These are phyloP conservation scores for Stemphylium vesicarium DNA, from an alignment of 2,329 filamentous ascomycete genomes.

Conservation along the genomic window DNA sequence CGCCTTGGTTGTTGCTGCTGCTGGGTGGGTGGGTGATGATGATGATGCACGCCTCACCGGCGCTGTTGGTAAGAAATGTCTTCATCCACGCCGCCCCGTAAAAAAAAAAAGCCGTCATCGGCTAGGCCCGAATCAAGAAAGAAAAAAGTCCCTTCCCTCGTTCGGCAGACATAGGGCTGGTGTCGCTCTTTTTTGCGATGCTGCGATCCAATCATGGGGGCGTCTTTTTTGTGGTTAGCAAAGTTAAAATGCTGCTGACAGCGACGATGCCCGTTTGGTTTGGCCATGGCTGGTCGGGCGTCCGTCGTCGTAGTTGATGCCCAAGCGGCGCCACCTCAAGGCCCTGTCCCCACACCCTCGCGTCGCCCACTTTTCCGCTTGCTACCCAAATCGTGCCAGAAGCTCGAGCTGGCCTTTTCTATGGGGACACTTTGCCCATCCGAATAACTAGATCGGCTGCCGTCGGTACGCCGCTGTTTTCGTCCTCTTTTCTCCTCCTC, in stretches of 20 bases:
- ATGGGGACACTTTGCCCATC: conserved; percentile 34
- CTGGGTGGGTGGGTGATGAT: too few species aligned
- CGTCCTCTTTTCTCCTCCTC: conserved; percentile 21
- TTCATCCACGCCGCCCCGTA: neutral
- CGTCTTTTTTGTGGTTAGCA: too few species aligned
- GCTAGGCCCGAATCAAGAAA: conserved; percentile 5
- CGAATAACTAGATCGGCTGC: conserved; percentile 38
- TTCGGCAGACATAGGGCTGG: neutral
- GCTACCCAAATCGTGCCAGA: conserved; percentile 34
- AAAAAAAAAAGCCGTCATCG: neutral
- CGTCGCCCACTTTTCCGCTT: conserved; percentile 31
- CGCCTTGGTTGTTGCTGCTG: conserved; percentile 13
- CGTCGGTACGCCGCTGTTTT: conserved; percentile 25
- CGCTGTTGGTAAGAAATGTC: conserved; percentile 5
- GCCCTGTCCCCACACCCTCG: conserved; percentile 31
- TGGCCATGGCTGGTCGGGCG: conserved; percentile 8
- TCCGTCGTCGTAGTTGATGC: conserved; percentile 28
- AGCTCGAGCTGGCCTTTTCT: conserved; percentile 28
- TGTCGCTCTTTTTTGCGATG: too few species aligned
- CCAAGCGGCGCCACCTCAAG: conserved; percentile 36
- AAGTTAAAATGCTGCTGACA: neutral
- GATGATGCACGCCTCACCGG: neutral
- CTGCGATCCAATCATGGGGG: too few species aligned
- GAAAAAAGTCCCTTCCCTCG: neutral
- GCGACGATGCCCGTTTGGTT: conserved; percentile 6